Evolutionary conservation across 2,329 filamentous ascomycete species (phyloP), one percentile per base, ranked within the genome.

Genomic region (Parasarocladium wereldwijsianum): DNA sequence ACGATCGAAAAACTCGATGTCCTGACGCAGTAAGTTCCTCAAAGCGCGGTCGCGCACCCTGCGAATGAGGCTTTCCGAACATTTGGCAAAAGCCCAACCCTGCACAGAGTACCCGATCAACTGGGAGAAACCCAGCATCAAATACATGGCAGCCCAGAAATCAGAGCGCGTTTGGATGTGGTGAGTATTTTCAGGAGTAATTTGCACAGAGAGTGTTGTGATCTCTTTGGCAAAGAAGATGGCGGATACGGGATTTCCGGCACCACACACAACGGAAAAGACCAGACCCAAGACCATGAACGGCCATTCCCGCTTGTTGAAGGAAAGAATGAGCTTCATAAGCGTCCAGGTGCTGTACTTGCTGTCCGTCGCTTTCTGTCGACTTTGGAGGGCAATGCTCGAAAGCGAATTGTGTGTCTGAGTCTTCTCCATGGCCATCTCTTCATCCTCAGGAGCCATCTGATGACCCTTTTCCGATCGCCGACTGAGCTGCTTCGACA

Each of bases 181-280:
- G 49, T 63, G 62, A 17, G 28, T 6, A 17, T 30, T 30, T 9
- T 23, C 51, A 11, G 56, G 52, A 16, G 62, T 69, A 13, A 76
- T 40, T 8, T 55, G 51, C 2, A 51, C 55, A 6, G 76, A 70
- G 9, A 90, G 63, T 7, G 74, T 70, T 36, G 71, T 70, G 50
- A 96, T 86, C 34, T 84, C 70, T 53, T 94, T 93, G 43, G 85
- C 78, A 44, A 94, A 92, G 54, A 96, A 78, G 39, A 94, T 71
- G 38, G 79, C 68, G 45, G 76, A 12, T 19, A 34, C 71, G 8
- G 82, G 82, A 47, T 93, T 85, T 30, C 78, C 84, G 36, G 74
- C 77, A 50, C 85, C 86, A 36, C 77, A 80, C 38, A 93, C 73
- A 44, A 77, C 64, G 15, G 77, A 75, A 48, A 77, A 84, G 48